These are phyloP conservation scores for Coleophoma eucalyptorum DNA, from an alignment of 2,329 filamentous ascomycete species.

Conservation along the genomic window DNA sequence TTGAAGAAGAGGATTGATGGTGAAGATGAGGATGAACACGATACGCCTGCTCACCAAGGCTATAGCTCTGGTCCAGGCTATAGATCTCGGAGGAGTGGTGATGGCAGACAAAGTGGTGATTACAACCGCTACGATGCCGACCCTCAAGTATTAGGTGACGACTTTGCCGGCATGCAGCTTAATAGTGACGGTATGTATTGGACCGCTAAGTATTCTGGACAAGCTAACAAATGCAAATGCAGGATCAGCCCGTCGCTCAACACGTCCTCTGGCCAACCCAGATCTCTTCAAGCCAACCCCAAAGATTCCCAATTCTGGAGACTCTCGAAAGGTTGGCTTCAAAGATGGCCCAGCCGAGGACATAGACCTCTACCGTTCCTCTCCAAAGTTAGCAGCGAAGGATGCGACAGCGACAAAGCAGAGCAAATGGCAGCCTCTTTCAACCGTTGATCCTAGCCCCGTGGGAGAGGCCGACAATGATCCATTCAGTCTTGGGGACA, in stretches of 20 bases:
- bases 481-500: conserved; percentile 93
- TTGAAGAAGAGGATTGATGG: conserved; percentile 94
- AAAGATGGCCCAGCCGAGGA: conserved; percentile 63
- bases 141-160: conserved; percentile 82
- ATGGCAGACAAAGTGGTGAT: conserved; percentile 75
- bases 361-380: conserved; percentile 72
- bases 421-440: conserved; percentile 97
- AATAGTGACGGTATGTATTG: conserved; percentile 53
- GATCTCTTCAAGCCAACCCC: conserved; percentile 74
- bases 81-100: conserved; percentile 51
- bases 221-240: conserved; percentile 18
- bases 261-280: conserved; percentile 68
- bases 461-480: conserved; percentile 86
- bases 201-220: background rate
- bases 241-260: conserved; percentile 54
- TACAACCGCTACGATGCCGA: conserved; percentile 94
- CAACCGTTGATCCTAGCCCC: conserved; percentile 78
- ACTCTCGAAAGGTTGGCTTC: conserved; percentile 48
- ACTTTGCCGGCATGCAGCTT: conserved; percentile 73
- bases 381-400: conserved; percentile 51
- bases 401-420: conserved; percentile 57
- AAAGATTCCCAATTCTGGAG: conserved; percentile 33
- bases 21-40: conserved; percentile 62
- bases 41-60: conserved; percentile 15
- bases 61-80: conserved; percentile 31